Evolutionary conservation across 2,329 filamentous ascomycete genomes (phyloP), one percentile per base, ranked within the genome.

Genomic region (Coniosporium tulheliwenetii): DNA sequence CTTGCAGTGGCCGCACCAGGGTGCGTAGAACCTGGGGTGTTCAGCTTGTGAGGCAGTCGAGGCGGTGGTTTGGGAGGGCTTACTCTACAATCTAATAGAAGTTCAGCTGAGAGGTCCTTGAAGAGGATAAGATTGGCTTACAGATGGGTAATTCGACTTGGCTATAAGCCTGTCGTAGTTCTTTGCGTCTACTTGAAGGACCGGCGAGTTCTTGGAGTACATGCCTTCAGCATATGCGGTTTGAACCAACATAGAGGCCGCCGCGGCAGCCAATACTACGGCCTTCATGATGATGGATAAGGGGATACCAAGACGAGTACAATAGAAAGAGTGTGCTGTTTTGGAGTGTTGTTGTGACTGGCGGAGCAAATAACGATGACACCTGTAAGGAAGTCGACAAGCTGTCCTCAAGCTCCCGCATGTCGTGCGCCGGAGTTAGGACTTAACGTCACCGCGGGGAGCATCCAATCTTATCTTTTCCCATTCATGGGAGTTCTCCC

Each of bases 1-100:
- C 64, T 94, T 75, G 67, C 91, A 98, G 65, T 96, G 91, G 35
- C 89, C 91, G 55, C 91, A 96, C 89, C 89, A 96, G 16, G 89
- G 89, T 8, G 89, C 89, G 56, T 94, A 96, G 71, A 96, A 96
- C 64, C 87, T 85, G 57, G n/a, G 34, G 36, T 77, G 64, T 37
- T 37, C 15, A 36, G 38, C 10, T 9, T 33, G 40, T 32, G 14
- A 36, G 12, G 38, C 39, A 32, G 30, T 37, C 8, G 26, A 26
- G 36, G 15, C n/a, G 36, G 10, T 7, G 36, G 13, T 13, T 10
- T 9, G 14, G 10, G 10, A 13, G 8, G 14, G 38, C 58, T 53
- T 55, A 61, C 60, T 63, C 60, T 43, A 62, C 54, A 43, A 62
- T 62, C 56, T 62, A 38, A 15, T 15, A 16, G 30, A 14, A 5